A percentile compares a stretch with the other conserved stretches of the same genome.
Conservation (phyloP, 179 eudicot genomes). For the Gypsophila paniculata region DNA sequence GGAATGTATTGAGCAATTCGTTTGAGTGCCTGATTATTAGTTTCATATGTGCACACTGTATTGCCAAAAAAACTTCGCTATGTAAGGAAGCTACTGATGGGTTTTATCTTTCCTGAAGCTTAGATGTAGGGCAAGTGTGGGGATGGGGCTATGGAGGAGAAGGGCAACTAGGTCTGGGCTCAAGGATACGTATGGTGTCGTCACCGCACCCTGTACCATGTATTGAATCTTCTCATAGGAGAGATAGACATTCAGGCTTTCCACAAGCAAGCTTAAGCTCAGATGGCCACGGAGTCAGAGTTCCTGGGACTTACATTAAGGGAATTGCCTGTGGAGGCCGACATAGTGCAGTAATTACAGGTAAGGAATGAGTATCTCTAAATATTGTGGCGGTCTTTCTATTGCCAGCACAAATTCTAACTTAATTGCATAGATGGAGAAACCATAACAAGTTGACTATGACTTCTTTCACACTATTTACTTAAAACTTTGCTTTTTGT, state of each 20-base stretch:
- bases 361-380: conserved; percentile 32
- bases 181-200: conserved; percentile 88
- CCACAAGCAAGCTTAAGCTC: conserved; percentile 40
- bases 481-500: conserved; percentile 4
- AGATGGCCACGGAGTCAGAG: conserved; percentile 61
- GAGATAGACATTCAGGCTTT: conserved; percentile 46
- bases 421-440: background rate
- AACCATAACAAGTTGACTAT: background rate
- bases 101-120: conserved; percentile 39
- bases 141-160: conserved; percentile 99
- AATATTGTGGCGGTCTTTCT: background rate
- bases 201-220: conserved; percentile 96
- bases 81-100: conserved; percentile 32
- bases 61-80: background rate
- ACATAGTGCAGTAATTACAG: conserved; percentile 93
- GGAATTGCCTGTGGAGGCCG: conserved; percentile 96
- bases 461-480: background rate
- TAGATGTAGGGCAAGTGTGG: conserved; percentile 99
- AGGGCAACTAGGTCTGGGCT: conserved; percentile 92
- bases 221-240: conserved; percentile 57
- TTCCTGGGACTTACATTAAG: conserved; percentile 78
- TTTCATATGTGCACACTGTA: background rate
- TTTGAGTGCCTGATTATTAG: background rate
- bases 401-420: background rate
- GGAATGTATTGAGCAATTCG: background rate